Evolutionary conservation across 1,284 basidiomycete species (phyloP).

Genomic region (Sanghuangporus baumii): DNA sequence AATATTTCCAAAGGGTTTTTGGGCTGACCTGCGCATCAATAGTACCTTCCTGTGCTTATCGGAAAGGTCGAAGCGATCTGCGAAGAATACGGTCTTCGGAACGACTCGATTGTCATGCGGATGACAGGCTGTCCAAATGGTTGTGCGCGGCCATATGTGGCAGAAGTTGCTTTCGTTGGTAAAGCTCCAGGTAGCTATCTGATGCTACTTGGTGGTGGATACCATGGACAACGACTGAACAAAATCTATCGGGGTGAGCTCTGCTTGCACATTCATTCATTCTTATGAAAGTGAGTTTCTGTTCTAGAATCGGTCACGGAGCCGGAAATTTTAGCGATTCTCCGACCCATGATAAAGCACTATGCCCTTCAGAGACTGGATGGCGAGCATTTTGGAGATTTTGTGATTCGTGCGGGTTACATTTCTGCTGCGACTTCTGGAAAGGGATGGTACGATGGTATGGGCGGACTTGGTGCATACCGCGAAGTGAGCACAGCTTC

Average conservation of each 20-base stretch:
- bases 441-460: slow-evolving; percentile 76
- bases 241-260: slow-evolving; percentile 80
- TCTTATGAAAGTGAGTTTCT: slow-evolving; percentile 13
- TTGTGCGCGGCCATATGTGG: slow-evolving; percentile 92
- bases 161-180: slow-evolving; percentile 94
- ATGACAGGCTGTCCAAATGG: slow-evolving; percentile 98
- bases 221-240: slow-evolving; percentile 89
- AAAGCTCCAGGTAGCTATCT: slow-evolving; percentile 92
- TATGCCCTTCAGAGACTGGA: slow-evolving; percentile 86
- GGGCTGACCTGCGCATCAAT: slow-evolving; percentile 14
- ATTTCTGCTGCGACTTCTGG: slow-evolving; percentile 77
- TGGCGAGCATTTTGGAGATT: slow-evolving; percentile 96
- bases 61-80: slow-evolving; percentile 96
- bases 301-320: slow-evolving; percentile 83
- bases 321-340: slow-evolving; percentile 88
- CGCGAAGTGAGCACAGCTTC: slow-evolving; percentile 24
- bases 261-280: background rate
- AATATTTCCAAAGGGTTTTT: background rate
- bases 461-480: slow-evolving; percentile 65
- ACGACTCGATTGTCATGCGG: slow-evolving; percentile 95
- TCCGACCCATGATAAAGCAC: slow-evolving; percentile 88
- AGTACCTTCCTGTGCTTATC: slow-evolving; percentile 92
- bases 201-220: slow-evolving; percentile 96
- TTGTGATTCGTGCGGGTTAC: slow-evolving; percentile 84
- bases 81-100: slow-evolving; percentile 87